Evolutionary conservation across 768 basidiomycete species (phyloP).

Genomic region (Strobilomyces confusus): DNA sequence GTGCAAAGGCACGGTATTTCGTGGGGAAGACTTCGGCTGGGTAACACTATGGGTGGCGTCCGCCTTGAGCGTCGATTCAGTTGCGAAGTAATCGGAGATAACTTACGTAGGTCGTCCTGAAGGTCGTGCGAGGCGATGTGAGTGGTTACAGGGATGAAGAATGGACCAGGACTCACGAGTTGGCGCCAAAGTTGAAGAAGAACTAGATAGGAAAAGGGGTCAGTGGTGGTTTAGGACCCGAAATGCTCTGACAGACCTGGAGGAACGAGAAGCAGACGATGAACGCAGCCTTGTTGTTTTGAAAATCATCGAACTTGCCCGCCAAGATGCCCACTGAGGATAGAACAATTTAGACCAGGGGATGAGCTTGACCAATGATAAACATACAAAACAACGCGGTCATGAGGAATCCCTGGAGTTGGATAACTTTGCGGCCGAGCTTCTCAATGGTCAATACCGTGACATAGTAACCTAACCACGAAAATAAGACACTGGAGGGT

Average conservation of each 20-base stretch:
- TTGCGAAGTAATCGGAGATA: background rate
- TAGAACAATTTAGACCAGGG: background rate
- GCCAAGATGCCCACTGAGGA: constrained; percentile 62
- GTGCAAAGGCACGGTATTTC: constrained; percentile 65
- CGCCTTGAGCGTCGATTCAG: background rate
- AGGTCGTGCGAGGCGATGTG: background rate
- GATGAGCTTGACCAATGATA: background rate
- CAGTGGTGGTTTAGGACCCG: background rate
- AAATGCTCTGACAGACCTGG: constrained; percentile 37
- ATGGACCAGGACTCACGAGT: constrained; percentile 40
- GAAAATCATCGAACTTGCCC: constrained; percentile 52
- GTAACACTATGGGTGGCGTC: constrained; percentile 44
- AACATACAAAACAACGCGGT: constrained; percentile 61
- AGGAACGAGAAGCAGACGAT: constrained; percentile 70
- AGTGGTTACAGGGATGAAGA: background rate
- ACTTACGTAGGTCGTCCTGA: constrained; percentile 50
- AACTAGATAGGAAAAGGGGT: constrained; percentile 37
- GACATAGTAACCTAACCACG: constrained; percentile 57
- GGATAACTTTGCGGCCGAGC: constrained; percentile 71
- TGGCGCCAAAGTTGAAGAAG: constrained; percentile 83
- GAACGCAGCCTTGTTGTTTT: constrained; percentile 48
- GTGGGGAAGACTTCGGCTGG: constrained; percentile 82
- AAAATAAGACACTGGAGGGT: background rate
- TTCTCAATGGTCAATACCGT: constrained; percentile 67
- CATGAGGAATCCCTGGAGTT: constrained; percentile 69